Base-by-base conservation (phyloP, 306 rosid species). In the Prunus padus region DNA sequence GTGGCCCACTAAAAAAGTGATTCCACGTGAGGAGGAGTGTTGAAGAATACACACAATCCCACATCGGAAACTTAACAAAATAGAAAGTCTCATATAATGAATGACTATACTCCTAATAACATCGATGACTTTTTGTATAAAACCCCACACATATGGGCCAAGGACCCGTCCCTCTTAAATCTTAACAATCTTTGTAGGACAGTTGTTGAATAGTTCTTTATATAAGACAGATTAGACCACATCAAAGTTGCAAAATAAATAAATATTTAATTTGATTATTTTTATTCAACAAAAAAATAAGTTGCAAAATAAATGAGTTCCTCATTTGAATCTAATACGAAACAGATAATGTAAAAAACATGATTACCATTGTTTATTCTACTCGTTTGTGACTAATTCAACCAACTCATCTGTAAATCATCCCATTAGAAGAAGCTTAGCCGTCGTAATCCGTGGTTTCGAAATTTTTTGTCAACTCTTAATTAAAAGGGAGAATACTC, bases 341-440 rank as follows among this genome's bases (percentile, higher is more conserved):
- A 20, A 33, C 22, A 31, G 23, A 71, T 55, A 37, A 55, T 71
- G 33, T 71, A 37, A 55, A 18, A 71, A 7, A 33, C 6, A 52
- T 12, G 30, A 14, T 18, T 51, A 2, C 11, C 12, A 28, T 16
- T 50, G 62, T 31, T 51, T 70, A n/a, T 33, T 8, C 31, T 5
- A 47, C 74, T 52, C 25, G 3, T 52, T 22, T 52, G 45, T 47
- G 64, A 52, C 64, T n/a, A 70, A 31, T 70, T 70, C 74, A 19
- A 28, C 50, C 33, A 5, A 19, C 3, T 37, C 19, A 70, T 70
- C 13, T 65, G 18, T 30, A 70, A 69, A 30, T 8, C 44, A 31
- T 70, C 11, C 3, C 20, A 70, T 20, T 23, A 70, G 63, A 3
- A 12, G 14, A 33, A 37, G 5, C 9, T 52, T 63, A 31, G 20